These are phyloP conservation scores for Lactifluus echinatus DNA, from an alignment of 768 basidiomycete genomes.

Conservation along the genomic window DNA sequence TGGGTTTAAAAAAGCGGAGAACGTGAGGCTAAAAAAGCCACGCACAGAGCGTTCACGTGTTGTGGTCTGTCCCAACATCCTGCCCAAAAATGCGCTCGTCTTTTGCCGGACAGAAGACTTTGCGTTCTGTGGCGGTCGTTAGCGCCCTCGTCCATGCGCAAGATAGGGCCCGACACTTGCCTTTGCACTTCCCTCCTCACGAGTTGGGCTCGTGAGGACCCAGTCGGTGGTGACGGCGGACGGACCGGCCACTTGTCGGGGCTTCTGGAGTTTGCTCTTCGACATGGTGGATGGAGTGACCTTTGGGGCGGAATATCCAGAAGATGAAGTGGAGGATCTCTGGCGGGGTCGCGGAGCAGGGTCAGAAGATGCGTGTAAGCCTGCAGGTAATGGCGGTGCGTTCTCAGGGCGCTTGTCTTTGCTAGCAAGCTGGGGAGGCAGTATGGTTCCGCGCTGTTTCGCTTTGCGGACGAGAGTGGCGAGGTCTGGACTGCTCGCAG, in stretches of 20 bases:
- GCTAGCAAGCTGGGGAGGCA: constrained; percentile 30
- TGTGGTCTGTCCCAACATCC: constrained; percentile 61
- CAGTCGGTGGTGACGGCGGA: constrained; percentile 37
- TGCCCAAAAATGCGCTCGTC: constrained; percentile 74
- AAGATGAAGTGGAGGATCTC: constrained; percentile 35
- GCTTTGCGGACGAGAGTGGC: constrained; percentile 81
- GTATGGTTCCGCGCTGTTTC: constrained; percentile 52
- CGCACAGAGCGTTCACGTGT: constrained; percentile 63
- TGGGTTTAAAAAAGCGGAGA: constrained; percentile 7
- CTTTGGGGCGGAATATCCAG: constrained; percentile 25
- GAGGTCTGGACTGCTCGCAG: constrained; percentile 86
- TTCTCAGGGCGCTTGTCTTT: constrained; percentile 32
- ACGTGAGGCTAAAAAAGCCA: constrained; percentile 22
- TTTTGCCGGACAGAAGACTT: constrained; percentile 67
- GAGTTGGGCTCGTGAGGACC: constrained; percentile 40
- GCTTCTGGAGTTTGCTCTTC: constrained; percentile 22
- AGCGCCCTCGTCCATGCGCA: constrained; percentile 4
- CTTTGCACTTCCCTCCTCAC: constrained; percentile 37
- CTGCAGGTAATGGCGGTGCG: constrained; percentile 37
- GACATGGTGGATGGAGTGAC: constrained; percentile 25
- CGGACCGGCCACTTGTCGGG: constrained; percentile 2
- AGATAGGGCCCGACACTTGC: constrained; percentile 29
- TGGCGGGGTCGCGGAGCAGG: constrained; percentile 27
- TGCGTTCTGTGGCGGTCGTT: constrained; percentile 29
- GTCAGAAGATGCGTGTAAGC: constrained; percentile 4